These are phyloP conservation scores for Leccinum pellstonianum DNA, from an alignment of 768 basidiomycete genomes.

Conservation along the genomic window DNA sequence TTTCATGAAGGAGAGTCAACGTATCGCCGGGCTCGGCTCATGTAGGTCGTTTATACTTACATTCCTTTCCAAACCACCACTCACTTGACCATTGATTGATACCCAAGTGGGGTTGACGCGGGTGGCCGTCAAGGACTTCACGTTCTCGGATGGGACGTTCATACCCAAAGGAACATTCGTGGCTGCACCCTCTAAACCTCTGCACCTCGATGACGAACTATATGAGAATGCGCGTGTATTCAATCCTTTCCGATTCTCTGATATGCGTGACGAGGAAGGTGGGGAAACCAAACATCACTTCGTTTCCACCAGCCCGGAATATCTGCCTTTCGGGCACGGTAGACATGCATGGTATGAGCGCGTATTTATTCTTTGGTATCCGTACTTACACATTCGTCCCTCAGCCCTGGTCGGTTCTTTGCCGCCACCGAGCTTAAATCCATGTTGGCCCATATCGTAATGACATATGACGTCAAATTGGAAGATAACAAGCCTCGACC, in stretches of 20 bases:
- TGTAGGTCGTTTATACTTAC: constrained; percentile 14
- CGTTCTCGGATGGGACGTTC: constrained; percentile 37
- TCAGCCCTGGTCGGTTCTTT: constrained; percentile 14
- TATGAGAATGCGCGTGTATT: constrained; percentile 39
- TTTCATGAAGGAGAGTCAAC: neutral
- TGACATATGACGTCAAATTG: neutral
- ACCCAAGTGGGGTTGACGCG: constrained; percentile 31
- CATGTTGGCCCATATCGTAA: neutral
- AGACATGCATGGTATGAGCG: constrained; percentile 4
- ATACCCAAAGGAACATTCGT: constrained; percentile 20
- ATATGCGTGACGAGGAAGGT: constrained; percentile 34
- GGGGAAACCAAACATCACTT: constrained; percentile 14
- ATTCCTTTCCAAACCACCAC: neutral
- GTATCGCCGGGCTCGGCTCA: neutral
- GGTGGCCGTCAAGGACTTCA: constrained; percentile 32
- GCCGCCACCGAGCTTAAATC: constrained; percentile 3
- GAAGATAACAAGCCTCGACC: neutral
- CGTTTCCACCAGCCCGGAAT: neutral
- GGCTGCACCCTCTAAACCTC: constrained; percentile 23
- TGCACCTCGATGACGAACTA: constrained; percentile 19
- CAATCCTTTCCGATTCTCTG: constrained; percentile 48
- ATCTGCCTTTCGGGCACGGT: neutral
- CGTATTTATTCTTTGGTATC: neutral
- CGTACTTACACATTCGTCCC: neutral
- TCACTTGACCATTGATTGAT: neutral